Evolutionary conservation across 2,329 filamentous ascomycete genomes (phyloP).

Genomic region (Cylindrodendrum hubeiense): DNA sequence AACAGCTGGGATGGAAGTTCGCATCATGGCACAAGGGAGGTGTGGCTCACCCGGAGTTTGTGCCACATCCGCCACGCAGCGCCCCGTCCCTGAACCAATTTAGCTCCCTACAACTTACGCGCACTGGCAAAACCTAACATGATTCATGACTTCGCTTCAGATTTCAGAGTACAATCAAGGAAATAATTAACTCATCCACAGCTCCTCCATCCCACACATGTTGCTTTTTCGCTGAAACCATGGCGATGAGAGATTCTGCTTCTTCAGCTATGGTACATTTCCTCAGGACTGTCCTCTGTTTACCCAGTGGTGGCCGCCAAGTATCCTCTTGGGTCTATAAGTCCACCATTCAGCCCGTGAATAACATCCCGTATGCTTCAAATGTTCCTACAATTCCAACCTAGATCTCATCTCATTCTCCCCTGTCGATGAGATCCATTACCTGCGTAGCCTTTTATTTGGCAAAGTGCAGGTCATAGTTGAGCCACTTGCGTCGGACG

Average conservation of each 20-base stretch:
- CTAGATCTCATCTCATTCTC: not conserved
- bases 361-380: slow-evolving; percentile 14
- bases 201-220: not conserved
- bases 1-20: not conserved
- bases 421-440: slow-evolving; percentile 1
- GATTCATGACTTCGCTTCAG: not conserved
- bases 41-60: not conserved
- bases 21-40: not conserved
- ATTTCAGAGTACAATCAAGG: not conserved
- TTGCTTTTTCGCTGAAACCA: slow-evolving; percentile 8
- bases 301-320: slow-evolving; percentile 16
- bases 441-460: slow-evolving; percentile 71
- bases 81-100: not conserved
- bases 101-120: not conserved
- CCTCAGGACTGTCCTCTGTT: not conserved
- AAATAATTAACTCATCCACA: slow-evolving; percentile 3
- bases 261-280: slow-evolving; percentile 26
- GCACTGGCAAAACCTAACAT: not conserved
- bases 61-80: not conserved
- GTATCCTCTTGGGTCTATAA: slow-evolving; percentile 16
- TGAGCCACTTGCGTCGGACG: slow-evolving; percentile 90
- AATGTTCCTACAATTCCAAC: slow-evolving; percentile 22
- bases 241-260: slow-evolving; percentile 12
- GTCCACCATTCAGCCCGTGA: slow-evolving; percentile 14
- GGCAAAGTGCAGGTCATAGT: slow-evolving; percentile 98